Conservation (phyloP, 2,329 filamentous ascomycete species). For the Penicillium sp. region DNA sequence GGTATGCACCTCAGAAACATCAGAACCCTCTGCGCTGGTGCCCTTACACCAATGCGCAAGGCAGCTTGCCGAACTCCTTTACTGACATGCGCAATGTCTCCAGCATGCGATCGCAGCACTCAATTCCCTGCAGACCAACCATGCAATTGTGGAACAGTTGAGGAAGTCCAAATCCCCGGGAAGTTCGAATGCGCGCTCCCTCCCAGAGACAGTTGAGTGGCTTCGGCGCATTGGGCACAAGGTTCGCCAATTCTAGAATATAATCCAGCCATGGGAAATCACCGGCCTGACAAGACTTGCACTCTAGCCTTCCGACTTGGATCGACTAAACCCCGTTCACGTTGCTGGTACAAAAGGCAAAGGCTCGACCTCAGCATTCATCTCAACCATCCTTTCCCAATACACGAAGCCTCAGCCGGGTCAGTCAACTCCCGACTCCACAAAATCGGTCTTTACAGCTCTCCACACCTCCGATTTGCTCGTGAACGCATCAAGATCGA, state of each 20-base stretch:
- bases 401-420: constrained; percentile 42
- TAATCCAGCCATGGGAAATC: neutral
- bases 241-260: constrained; percentile 42
- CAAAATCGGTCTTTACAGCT: constrained; percentile 75
- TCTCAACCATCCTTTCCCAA: constrained; percentile 69
- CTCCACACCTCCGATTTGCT: constrained; percentile 76
- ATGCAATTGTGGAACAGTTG: constrained; percentile 69
- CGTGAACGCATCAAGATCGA: constrained; percentile 81
- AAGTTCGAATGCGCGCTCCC: constrained; percentile 66
- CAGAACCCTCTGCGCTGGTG: neutral
- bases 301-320: constrained; percentile 55
- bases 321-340: constrained; percentile 63
- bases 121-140: constrained; percentile 74
- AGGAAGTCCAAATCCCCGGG: constrained; percentile 60
- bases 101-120: constrained; percentile 68
- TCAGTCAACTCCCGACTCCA: constrained; percentile 33
- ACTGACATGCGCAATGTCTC: constrained; percentile 11
- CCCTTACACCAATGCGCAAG: neutral
- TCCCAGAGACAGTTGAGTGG: constrained; percentile 79
- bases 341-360: constrained; percentile 94
- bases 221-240: constrained; percentile 69
- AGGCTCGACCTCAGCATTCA: constrained; percentile 78
- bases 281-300: constrained; percentile 4
- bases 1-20: constrained; percentile 22
- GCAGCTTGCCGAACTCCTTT: neutral